Base-by-base conservation (phyloP, 805 yeast genomes). In the Wickerhamiella qilinensis region DNA sequence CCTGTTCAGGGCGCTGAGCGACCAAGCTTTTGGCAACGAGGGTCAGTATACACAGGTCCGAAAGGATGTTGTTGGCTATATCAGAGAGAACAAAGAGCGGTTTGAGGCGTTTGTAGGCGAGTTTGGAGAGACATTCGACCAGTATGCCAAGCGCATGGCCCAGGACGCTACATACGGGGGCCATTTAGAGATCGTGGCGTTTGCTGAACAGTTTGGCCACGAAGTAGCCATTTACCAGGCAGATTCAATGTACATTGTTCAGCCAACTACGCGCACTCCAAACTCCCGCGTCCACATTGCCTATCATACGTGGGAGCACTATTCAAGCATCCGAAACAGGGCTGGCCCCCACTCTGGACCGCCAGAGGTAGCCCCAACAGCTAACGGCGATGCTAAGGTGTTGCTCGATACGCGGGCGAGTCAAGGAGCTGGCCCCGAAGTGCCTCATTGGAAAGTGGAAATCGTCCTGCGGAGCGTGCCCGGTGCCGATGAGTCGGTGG, bases 271-370 rank as follows among this genome's bases (percentile, higher is more conserved):
- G 19, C 36, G 37, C 30, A 22, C 25, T 20, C 20, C 21, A 40
- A 8, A 20, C n/a, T 18, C 20, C 14, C 29, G 20, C 34, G 37
- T 54, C 2, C 66, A 61, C 37, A 44, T 62, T 30, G 67, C 64
- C 3, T 62, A 63, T 35, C 67, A 62, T 33, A 50, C 58, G 1
- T 62, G 67, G 67, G 67, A 63, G 40, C 67, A 62, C 45, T 63
- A 63, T 39, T 59, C 65, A 11, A 58, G 63, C 11, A 61, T 61
- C 3, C 48, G 67, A 20, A 55, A 58, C 36, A 38, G 50, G n/a
- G 48, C 45, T 14, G 65, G 64, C 1, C 65, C 67, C 3, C 59
- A 55, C 33, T 35, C 42, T 4, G 66, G 66, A 3, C 40, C 43
- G 6, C 58, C 59, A 1, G 40, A 45, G 11, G 49, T 54, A 5